Evolutionary conservation across 257 asterid species (phyloP), one percentile per base, ranked within the genome.

Genomic region (Lycium barbarum): DNA sequence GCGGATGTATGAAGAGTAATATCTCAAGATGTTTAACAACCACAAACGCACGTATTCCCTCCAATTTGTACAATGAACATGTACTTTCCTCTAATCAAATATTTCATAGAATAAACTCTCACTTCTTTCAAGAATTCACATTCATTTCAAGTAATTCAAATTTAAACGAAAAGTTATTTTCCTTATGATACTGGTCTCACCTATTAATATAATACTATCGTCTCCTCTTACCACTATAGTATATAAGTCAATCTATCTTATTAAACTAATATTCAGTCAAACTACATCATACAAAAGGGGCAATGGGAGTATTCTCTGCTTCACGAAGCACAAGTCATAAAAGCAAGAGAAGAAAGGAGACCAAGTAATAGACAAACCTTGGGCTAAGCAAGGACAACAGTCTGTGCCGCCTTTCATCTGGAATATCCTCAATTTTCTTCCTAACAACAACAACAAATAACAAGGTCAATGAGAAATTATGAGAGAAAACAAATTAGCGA

Each of bases 371-470:
- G 9, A 86, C 81, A 59, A 74, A 93, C 98, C 97, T 92, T 86
- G 97, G 92, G 36, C 88, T 88, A 35, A 95, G 89, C 87, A 92
- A 84, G 74, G 91, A 76, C 59, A 95, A 88, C 85, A 95, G 91
- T 58, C 92, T 87, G 82, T 90, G 92, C 83, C 97, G 90, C 89
- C 98, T 93, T 84, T 93, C 92, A 86, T 89, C 96, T 1, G 98
- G 98, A 62, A 95, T 92, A 85, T 93, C 96, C 84, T 90, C 96
- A 79, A 95, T 93, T 84, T 95, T 95, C 90, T 95, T 94, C 98
- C 98, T 95, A 90, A 85, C 58, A 79, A 84, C 26, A 87, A 71
- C 70, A 85, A 86, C 38, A 66, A 20, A 45, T 35, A 40, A 59
- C 10, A 66, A 53, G 13, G 51, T 47, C 11, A 71, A 76, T 82